phyloP scores from a whole-genome alignment of 2,329 filamentous ascomycete species.

The Cercospora beticola region DNA sequence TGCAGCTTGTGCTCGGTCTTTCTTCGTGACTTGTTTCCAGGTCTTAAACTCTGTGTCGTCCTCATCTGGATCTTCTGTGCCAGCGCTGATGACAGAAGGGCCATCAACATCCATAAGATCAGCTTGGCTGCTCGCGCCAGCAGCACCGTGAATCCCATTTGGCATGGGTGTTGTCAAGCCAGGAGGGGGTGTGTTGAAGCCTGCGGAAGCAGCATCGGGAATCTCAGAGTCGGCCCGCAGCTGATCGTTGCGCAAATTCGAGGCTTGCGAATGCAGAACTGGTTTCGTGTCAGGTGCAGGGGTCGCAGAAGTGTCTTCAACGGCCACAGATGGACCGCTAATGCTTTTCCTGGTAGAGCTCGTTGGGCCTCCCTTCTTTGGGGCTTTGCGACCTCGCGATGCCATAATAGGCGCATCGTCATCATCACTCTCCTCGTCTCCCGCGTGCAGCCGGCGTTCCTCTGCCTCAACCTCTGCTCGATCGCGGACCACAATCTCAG shows the following conservation, averaged over 20 bases:
- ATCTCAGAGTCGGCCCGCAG: constrained; percentile 70
- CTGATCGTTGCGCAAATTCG: constrained; percentile 54
- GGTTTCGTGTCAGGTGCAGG: constrained; percentile 70
- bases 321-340: constrained; percentile 52
- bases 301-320: constrained; percentile 63
- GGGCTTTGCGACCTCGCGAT: constrained; percentile 85
- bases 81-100: constrained; percentile 66
- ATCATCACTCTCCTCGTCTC: constrained; percentile 90
- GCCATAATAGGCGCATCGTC: constrained; percentile 80
- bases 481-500: constrained; percentile 84
- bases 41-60: constrained; percentile 92
- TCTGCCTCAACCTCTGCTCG: constrained; percentile 82
- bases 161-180: constrained; percentile 72
- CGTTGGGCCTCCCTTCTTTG: constrained; percentile 70
- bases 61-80: constrained; percentile 73
- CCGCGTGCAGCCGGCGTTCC: constrained; percentile 73
- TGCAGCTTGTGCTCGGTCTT: constrained; percentile 81
- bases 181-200: constrained; percentile 77
- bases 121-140: constrained; percentile 64
- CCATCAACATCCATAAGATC: constrained; percentile 87
- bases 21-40: constrained; percentile 99
- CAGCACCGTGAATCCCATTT: constrained; percentile 64
- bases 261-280: constrained; percentile 49
- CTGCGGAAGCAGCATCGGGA: constrained; percentile 73
- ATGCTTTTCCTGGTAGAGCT: constrained; percentile 32